These are phyloP conservation scores for Scenedesmus sp. DNA, from an alignment of 163 green algal genomes.

Conservation along the genomic window DNA sequence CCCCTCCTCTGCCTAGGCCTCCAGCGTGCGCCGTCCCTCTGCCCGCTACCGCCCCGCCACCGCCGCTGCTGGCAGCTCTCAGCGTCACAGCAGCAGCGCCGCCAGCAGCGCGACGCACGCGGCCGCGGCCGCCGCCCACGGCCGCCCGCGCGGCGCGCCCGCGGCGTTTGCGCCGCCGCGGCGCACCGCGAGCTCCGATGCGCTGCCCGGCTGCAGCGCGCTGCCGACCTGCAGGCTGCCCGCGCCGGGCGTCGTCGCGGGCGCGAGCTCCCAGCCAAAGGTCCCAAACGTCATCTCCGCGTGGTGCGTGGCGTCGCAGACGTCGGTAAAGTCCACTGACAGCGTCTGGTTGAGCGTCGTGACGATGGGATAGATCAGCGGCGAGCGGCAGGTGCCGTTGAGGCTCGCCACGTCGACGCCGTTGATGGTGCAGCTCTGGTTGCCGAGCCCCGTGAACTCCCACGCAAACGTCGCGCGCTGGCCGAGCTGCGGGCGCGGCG, in stretches of 20 bases:
- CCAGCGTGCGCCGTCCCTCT: too few species aligned
- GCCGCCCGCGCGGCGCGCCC: neutral
- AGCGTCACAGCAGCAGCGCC: neutral
- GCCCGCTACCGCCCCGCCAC: too few species aligned
- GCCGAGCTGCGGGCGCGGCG: slow-evolving; percentile 6
- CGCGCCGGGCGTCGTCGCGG: too few species aligned
- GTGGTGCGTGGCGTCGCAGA: slow-evolving; percentile 16
- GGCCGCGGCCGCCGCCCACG: neutral
- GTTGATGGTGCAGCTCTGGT: slow-evolving; percentile 12
- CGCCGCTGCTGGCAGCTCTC: too few species aligned
- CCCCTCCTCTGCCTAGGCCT: too few species aligned
- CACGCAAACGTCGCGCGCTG: slow-evolving; percentile 9
- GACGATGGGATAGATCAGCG: neutral
- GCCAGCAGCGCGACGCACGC: neutral
- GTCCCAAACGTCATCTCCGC: slow-evolving; percentile 6
- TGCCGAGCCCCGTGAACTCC: slow-evolving; percentile 36
- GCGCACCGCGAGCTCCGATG: neutral
- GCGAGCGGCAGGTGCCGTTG: slow-evolving; percentile 20
- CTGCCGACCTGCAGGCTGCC: too few species aligned
- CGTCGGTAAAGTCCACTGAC: slow-evolving; percentile 25
- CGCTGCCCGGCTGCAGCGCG: too few species aligned
- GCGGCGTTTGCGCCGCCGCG: neutral
- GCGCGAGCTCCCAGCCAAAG: slow-evolving; percentile 24
- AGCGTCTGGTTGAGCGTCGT: slow-evolving; percentile 31
- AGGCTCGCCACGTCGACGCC: slow-evolving; percentile 1